Base-by-base conservation (phyloP, 192 early-diverging fungal species). In the Gaertneriomyces semiglobifer region DNA sequence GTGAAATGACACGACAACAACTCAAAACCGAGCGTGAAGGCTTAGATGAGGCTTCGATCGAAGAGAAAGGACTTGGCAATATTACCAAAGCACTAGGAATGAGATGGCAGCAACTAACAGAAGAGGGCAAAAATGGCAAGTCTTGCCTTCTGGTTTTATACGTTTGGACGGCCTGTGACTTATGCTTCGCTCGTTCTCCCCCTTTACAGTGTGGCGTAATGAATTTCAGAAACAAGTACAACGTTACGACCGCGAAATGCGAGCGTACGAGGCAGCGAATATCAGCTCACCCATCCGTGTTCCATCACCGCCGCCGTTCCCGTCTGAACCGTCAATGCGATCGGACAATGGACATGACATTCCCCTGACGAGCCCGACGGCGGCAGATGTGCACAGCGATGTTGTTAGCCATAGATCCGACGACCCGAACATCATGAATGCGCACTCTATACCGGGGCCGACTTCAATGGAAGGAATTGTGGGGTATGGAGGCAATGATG, bases 1-100 rank as follows among this genome's bases (percentile, higher is more conserved):
- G 74, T 52, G 74, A 76, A 11, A 59, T 72, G 71, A 53, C 52
- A 16, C 59, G 66, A 14, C 70, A 69, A 44, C 45, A 52, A 46
- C 42, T 76, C 2, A 73, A 69, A 43, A 68, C 73, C 39, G 70
- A 76, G 43, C 56, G 64, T 5, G 54, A 53, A 11, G 52, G 39
- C 1, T 63, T 72, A 52, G 25, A 44, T 10, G 58, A 60, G 25
- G 55, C 47, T 1, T 45, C 50, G 7, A 61, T 61, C 14, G 56
- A 70, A 52, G 61, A 65, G 45, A 33, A 60, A 25, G 68, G 68
- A 3, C 48, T 70, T 6, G 19, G 44, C 1, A 70, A 70, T 53
- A 16, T 70, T 6, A 70, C 68, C 1, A 70, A 70, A 43, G 68
- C 68, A 5, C 40, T 70, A 51, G 68, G 68, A 9, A 46, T n/a